Evolutionary conservation across 331 rosid species (phyloP).

Genomic region (Dryas integrifolia): DNA sequence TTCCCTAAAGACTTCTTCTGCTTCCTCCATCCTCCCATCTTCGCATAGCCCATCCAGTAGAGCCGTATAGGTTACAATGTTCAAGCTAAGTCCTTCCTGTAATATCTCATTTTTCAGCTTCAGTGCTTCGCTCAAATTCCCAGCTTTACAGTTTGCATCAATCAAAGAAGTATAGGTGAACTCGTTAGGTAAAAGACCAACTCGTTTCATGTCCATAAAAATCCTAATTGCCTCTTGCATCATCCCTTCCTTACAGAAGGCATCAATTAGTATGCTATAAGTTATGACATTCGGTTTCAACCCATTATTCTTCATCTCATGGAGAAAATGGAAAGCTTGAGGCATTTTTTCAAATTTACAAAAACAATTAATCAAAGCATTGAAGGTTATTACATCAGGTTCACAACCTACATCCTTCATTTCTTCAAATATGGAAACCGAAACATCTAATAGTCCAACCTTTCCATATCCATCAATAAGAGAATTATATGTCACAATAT

Average conservation of each 20-base stretch:
- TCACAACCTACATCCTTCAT: constrained; percentile 67
- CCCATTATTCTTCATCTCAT: constrained; percentile 59
- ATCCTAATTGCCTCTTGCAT: constrained; percentile 69
- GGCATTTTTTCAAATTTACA: constrained; percentile 71
- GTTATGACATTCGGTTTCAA: constrained; percentile 81
- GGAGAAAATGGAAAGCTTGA: constrained; percentile 60
- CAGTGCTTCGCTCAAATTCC: constrained; percentile 60
- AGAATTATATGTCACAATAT: constrained; percentile 76
- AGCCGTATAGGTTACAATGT: constrained; percentile 64
- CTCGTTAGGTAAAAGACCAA: constrained; percentile 80
- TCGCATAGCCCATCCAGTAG: constrained; percentile 79
- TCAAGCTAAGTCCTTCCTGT: constrained; percentile 56
- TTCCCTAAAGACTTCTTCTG: constrained; percentile 63
- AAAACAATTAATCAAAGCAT: constrained; percentile 72
- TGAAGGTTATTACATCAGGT: constrained; percentile 72
- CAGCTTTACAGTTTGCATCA: constrained; percentile 80
- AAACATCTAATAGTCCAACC: constrained; percentile 50
- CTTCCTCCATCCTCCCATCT: constrained; percentile 70
- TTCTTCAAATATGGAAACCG: constrained; percentile 52
- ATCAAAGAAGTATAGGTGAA: constrained; percentile 80
- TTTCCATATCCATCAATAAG: constrained; percentile 92
- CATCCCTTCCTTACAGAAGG: constrained; percentile 90
- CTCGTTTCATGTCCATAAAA: constrained; percentile 77
- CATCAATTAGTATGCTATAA: constrained; percentile 82
- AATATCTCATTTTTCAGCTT: constrained; percentile 69